phyloP scores from a whole-genome alignment of 371 early-diverging fungal genomes.

The Mucor saturninus region DNA sequence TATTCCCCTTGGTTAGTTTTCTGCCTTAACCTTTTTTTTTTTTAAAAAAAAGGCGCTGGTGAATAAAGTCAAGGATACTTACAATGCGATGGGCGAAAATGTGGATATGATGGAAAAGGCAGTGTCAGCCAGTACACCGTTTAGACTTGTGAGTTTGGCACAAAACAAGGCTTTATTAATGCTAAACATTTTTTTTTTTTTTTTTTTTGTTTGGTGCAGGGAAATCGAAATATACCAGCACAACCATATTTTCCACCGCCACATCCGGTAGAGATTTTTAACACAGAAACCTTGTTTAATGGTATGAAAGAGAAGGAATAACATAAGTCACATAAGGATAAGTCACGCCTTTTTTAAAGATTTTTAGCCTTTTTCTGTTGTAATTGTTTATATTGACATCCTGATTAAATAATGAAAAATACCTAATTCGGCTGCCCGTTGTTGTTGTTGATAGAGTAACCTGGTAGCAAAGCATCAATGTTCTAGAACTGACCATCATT shows the following conservation, averaged over 20 bases:
- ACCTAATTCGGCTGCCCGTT: too few species aligned
- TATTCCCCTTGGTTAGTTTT: not conserved
- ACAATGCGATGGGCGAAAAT: conserved; percentile 41
- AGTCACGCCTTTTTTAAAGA: not conserved
- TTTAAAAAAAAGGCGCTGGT: conserved; percentile 24
- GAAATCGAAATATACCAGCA: conserved; percentile 15
- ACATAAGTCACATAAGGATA: conserved; percentile 9
- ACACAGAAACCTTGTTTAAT: conserved; percentile 30
- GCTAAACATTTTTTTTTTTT: not conserved
- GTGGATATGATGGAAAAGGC: conserved; percentile 46
- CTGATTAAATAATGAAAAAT: not conserved
- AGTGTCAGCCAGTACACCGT: conserved; percentile 29
- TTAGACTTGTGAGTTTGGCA: not conserved
- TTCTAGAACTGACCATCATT: not conserved
- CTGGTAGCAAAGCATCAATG: too few species aligned
- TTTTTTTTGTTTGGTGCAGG: conserved; percentile 2
- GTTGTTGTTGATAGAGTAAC: not conserved
- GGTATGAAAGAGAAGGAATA: conserved; percentile 8
- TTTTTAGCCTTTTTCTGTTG: not conserved
- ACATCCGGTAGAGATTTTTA: conserved; percentile 42
- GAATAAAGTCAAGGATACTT: conserved; percentile 38
- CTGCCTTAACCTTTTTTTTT: not conserved
- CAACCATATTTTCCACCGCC: conserved; percentile 60
- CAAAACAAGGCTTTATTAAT: not conserved
- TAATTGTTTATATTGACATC: not conserved